phyloP scores from a whole-genome alignment of 257 asterid species.

The Solanum virginianum region DNA sequence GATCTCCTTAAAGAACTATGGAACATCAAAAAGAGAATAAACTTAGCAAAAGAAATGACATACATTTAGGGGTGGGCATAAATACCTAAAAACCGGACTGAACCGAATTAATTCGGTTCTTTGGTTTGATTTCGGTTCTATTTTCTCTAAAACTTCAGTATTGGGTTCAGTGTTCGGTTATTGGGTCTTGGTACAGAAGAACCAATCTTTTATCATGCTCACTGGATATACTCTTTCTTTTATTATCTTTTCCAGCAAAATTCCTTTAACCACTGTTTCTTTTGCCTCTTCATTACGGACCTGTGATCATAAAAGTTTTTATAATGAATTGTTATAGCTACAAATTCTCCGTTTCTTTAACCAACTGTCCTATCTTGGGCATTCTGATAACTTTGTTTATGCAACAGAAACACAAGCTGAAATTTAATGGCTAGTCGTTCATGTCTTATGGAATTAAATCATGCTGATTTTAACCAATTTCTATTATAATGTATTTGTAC shows the following conservation, averaged over 20 bases:
- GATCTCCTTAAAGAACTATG: neutral
- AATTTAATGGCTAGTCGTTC: neutral
- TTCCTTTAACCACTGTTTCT: neutral
- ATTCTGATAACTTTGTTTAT: neutral
- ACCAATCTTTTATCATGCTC: neutral
- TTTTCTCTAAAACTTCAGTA: neutral
- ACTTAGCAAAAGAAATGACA: neutral
- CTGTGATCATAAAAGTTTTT: neutral
- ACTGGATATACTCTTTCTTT: neutral
- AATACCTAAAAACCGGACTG: neutral
- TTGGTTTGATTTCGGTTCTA: neutral
- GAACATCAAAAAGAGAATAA: neutral
- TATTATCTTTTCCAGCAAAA: neutral
- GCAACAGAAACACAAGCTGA: neutral
- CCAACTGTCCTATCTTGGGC: neutral
- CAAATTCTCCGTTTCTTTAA: neutral
- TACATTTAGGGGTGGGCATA: neutral
- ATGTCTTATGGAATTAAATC: neutral
- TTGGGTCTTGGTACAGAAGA: neutral
- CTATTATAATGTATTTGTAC: neutral
- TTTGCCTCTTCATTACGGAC: neutral
- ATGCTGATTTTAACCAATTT: no score
- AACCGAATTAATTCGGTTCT: neutral
- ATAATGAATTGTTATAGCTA: neutral
- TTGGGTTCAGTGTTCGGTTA: neutral